These are phyloP conservation scores for Hexamita inflata DNA, from an alignment of 208 protist species.

Conservation along the genomic window DNA sequence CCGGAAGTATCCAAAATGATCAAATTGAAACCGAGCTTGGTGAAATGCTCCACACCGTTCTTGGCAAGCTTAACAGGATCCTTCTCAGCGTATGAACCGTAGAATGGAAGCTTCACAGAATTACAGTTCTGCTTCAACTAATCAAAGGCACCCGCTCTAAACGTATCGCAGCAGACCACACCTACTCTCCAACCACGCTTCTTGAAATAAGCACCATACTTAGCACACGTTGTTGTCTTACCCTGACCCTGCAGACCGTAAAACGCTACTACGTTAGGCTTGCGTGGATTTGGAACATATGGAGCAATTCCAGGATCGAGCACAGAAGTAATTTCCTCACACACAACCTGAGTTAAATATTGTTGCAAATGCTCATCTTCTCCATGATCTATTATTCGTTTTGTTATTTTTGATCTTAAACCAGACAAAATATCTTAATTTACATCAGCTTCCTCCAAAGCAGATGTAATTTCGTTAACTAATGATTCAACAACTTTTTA, in stretches of 20 bases:
- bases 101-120: slow-evolving; percentile 34
- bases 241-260: slow-evolving; percentile 44
- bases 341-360: no score
- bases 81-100: slow-evolving; percentile 32
- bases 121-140: slow-evolving; percentile 41
- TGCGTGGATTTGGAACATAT: no score
- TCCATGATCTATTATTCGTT: no score
- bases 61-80: slow-evolving; percentile 40
- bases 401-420: no score
- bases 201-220: slow-evolving; percentile 42
- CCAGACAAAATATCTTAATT: no score
- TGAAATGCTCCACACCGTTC: slow-evolving; percentile 35
- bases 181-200: slow-evolving; percentile 27
- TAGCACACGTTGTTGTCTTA: slow-evolving; percentile 45
- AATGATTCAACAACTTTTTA: no score
- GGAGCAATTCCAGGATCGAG: no score
- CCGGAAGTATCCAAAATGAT: slow-evolving; percentile 49
- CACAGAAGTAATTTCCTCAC: no score
- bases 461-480: no score
- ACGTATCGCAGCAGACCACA: slow-evolving; percentile 47
- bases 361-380: no score
- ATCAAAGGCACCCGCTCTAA: slow-evolving; percentile 43
- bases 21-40: slow-evolving; percentile 31
- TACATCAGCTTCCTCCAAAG: no score
- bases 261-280: slow-evolving; percentile 41